Conservation (phyloP, 192 early-diverging fungal genomes). For the Backusella mclennaniae region DNA sequence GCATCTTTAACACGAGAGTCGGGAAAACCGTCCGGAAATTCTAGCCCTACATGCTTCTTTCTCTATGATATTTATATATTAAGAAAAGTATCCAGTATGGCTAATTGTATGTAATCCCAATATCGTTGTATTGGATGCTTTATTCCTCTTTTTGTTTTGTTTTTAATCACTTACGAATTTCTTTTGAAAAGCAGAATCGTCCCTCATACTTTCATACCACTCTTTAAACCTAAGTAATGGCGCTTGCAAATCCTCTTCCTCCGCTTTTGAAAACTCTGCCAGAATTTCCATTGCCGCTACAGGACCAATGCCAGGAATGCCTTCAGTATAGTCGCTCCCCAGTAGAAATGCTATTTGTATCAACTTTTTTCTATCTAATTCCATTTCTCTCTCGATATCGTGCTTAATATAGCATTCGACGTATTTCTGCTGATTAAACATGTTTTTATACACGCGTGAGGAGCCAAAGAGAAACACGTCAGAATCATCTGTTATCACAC, state of each 20-base stretch:
- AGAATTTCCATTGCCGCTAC: slow-evolving; percentile 91
- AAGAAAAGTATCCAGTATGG: not conserved
- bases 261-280: slow-evolving; percentile 57
- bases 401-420: slow-evolving; percentile 80
- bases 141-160: not conserved
- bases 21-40: slow-evolving; percentile 80
- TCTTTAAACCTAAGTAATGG: slow-evolving; percentile 62
- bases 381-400: slow-evolving; percentile 66
- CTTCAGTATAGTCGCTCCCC: slow-evolving; percentile 97
- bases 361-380: slow-evolving; percentile 65
- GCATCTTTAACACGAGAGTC: slow-evolving; percentile 72
- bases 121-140: not conserved
- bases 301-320: slow-evolving; percentile 83
- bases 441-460: slow-evolving; percentile 80
- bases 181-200: slow-evolving; percentile 36
- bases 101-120: too few relatives aligned
- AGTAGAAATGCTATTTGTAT: slow-evolving; percentile 86
- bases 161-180: slow-evolving; percentile 38
- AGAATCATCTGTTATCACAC: slow-evolving; percentile 95
- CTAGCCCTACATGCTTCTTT: slow-evolving; percentile 60
- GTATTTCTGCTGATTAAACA: slow-evolving; percentile 89
- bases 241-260: slow-evolving; percentile 39
- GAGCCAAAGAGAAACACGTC: slow-evolving; percentile 96
- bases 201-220: slow-evolving; percentile 38
- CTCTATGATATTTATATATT: slow-evolving; percentile 33